A percentile compares a stretch with the other conserved stretches of the same genome.
phyloP scores from a whole-genome alignment of 2,329 filamentous ascomycete genomes.

The Claviceps monticola region DNA sequence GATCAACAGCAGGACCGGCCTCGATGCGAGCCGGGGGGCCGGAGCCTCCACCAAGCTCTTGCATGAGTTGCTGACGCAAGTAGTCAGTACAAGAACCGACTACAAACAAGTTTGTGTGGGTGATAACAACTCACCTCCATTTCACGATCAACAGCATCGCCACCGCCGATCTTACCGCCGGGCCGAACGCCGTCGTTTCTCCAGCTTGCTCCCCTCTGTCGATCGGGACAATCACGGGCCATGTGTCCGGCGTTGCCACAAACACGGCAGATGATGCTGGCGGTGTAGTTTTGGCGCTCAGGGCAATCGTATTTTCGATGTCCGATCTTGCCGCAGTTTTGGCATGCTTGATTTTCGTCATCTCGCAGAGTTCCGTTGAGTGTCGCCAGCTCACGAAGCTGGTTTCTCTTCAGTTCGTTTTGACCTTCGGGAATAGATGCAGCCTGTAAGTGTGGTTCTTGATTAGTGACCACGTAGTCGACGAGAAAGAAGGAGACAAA shows the following conservation, averaged over 20 bases:
- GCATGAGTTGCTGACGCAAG: slow-evolving; percentile 69
- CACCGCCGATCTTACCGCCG: slow-evolving; percentile 56
- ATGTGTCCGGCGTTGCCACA: slow-evolving; percentile 97
- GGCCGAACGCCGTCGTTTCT: slow-evolving; percentile 55
- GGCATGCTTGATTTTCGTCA: slow-evolving; percentile 97
- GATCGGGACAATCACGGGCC: slow-evolving; percentile 93
- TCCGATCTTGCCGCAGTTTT: slow-evolving; percentile 98
- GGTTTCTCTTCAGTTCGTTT: slow-evolving; percentile 97
- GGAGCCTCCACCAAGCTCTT: slow-evolving; percentile 76
- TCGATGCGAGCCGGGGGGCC: slow-evolving; percentile 70
- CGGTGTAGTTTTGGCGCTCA: slow-evolving; percentile 95
- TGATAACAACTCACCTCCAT: slow-evolving; percentile 60
- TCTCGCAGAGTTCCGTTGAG: slow-evolving; percentile 98
- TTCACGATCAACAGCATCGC: slow-evolving; percentile 82
- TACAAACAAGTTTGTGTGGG: background rate
- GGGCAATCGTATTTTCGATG: slow-evolving; percentile 98
- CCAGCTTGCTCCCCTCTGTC: slow-evolving; percentile 82
- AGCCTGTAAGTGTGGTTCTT: slow-evolving; percentile 44
- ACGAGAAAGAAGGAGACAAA: background rate
- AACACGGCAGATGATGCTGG: slow-evolving; percentile 96
- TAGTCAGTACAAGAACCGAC: slow-evolving; percentile 24
- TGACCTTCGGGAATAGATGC: slow-evolving; percentile 97
- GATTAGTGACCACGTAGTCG: background rate
- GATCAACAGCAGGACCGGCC: slow-evolving; percentile 51
- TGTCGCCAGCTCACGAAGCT: slow-evolving; percentile 90